Conservation (phyloP, 108 stramenopile genomes). For the Craspedostauros australis region DNA sequence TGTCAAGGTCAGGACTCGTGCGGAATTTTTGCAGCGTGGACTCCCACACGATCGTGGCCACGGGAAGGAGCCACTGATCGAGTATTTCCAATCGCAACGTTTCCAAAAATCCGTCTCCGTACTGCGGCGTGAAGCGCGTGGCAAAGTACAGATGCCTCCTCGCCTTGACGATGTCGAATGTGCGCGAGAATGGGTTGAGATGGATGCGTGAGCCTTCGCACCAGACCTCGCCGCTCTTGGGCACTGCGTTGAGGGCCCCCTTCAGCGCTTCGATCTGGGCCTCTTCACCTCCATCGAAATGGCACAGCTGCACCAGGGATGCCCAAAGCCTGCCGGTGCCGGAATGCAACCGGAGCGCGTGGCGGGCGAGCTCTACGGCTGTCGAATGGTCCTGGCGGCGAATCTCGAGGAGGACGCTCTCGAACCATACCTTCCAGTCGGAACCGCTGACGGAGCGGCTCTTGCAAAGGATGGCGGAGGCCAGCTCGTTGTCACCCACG, state of each 20-base stretch:
- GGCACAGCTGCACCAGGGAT: conserved; percentile 85
- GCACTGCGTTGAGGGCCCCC: conserved; percentile 85
- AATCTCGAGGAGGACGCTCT: conserved; percentile 86
- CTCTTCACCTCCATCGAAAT: conserved; percentile 67
- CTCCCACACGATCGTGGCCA: conserved; percentile 45
- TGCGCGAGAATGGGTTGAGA: conserved; percentile 74
- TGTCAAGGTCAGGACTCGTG: background rate
- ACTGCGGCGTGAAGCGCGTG: conserved; percentile 96
- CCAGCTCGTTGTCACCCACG: conserved; percentile 71
- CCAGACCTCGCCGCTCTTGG: conserved; percentile 98
- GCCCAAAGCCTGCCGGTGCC: conserved; percentile 98
- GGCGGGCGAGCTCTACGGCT: conserved; percentile 63
- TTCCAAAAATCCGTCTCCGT: conserved; percentile 93
- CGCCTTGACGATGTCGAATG: conserved; percentile 80
- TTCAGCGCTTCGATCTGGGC: conserved; percentile 67
- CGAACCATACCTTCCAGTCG: conserved; percentile 97
- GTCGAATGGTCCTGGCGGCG: conserved; percentile 54
- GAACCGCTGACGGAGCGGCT: conserved; percentile 65
- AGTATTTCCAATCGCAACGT: conserved; percentile 62
- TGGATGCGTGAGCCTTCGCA: conserved; percentile 89
- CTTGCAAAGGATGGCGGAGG: conserved; percentile 79
- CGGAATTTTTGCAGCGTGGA: conserved; percentile 15
- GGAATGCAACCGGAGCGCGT: conserved; percentile 77
- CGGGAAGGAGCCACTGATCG: conserved; percentile 57
- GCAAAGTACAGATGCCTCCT: conserved; percentile 86